Evolutionary conservation across 495 filamentous ascomycete genomes (phyloP), one percentile per base, ranked within the genome.

Genomic region (Delitschia confertaspora): DNA sequence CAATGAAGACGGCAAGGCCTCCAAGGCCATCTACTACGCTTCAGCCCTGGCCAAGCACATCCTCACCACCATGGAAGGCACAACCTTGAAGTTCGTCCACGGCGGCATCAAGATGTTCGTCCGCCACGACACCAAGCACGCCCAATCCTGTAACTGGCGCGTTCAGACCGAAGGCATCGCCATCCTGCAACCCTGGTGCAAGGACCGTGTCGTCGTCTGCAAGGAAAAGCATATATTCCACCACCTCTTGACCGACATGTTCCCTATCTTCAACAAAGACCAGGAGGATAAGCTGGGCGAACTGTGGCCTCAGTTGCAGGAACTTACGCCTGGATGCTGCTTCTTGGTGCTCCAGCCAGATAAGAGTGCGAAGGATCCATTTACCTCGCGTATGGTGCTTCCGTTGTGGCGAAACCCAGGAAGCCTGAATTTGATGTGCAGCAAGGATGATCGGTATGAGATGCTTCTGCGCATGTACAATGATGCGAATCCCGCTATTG

Each of bases 101-200:
- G 88, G 83, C 45, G 91, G 91, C 47, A 85, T 98, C 20, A 93
- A 93, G 67, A 95, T 95, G 79, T 96, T 95, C 62, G 85, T 96
- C 63, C 91, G 89, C 66, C 91, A 98, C 58, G 88, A 96, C 55
- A 83, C 83, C 0, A 89, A 94, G 52, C 80, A 76, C 19, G 76
- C 73, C 31, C 80, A 83, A 30, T 82, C 88, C 14, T 93, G 88
- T 68, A 74, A 43, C 20, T 98, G 91, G 91, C 76, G 91, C 13
- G 89, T 98, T 52, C 91, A 98, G 71, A 83, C 77, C 16, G 91
- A 98, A 60, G 91, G 91, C 0, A 70, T 98, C 65, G 76, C 78
- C 9, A 83, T 96, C 39, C 67, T 93, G 30, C 83, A 93, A 59
- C 80, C 83, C 14, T 95, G 88, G 75, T 75, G 95, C 6, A 73